Base-by-base conservation (phyloP, 2,329 filamentous ascomycete genomes). In the Aureobasidium sp. region DNA sequence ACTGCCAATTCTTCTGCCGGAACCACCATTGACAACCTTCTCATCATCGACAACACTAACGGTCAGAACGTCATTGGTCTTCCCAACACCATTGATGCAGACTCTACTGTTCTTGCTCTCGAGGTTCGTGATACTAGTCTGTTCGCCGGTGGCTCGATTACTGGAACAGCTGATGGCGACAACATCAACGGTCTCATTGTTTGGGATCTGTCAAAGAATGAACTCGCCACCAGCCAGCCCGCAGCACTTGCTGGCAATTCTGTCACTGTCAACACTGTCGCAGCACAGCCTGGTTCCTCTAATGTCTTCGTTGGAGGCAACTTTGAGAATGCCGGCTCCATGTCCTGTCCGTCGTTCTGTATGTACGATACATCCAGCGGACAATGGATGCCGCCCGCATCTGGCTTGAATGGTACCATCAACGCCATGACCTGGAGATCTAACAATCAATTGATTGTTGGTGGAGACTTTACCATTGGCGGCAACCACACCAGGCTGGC, bases 221-320 rank as follows among this genome's bases (percentile, higher is more conserved):
- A 81, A 2, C 91, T 89, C 68, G 73, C 76, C 12, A 78, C 79
- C 62, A 81, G 80, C 2, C 91, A 97, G 69, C 90, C 93, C 1
- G 87, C 91, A 31, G 82, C 87, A 1, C 79, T 97, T 2, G 81
- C 81, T 12, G 92, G 93, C 15, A 78, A 80, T 6, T 82, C 86
- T 65, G 85, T 86, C 29, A 84, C 85, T 2, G 91, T 97, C 45
- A 88, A 90, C 63, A 80, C 89, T 31, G 91, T 99, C 67, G 83
- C 85, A 12, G 80, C 87, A 9, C 87, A 87, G 61, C 89, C 90
- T 0, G 83, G 82, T 61, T 86, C 85, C 20, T 80, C 82, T 1
- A 85, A 94, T 56, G 81, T 99, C 14, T 99, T 89, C 70, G 88
- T 99, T 36, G 93, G 88, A 41, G 94, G 94, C 36, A 85, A 83